Evolutionary conservation across 2,329 filamentous ascomycete genomes (phyloP).

Genomic region (Gremmenia infestans): DNA sequence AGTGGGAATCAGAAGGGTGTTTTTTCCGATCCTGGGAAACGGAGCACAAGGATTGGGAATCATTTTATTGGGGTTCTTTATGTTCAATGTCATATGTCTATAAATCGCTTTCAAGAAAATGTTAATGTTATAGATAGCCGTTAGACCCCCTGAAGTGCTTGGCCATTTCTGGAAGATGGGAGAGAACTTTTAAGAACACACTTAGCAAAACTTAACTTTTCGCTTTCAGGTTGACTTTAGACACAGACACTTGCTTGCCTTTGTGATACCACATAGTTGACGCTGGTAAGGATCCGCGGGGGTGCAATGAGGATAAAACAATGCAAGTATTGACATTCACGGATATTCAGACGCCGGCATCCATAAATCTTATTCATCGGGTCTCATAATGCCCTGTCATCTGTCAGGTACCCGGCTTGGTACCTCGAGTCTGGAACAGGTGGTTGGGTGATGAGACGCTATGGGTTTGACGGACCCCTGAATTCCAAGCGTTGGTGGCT

Average conservation of each 20-base stretch:
- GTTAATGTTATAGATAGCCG: conserved; percentile 12
- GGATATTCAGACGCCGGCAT: conserved; percentile 7
- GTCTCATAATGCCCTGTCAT: not conserved
- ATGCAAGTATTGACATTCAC: not conserved
- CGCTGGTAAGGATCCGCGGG: not conserved
- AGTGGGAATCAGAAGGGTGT: conserved; percentile 9
- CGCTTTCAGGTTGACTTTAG: not conserved
- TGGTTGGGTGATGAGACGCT: conserved; percentile 7
- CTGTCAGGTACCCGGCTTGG: not conserved
- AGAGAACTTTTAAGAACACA: not conserved
- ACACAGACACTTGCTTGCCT: not conserved
- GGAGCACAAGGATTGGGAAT: conserved; percentile 6
- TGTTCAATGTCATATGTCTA: conserved; percentile 16
- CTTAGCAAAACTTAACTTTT: not conserved
- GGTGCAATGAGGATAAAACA: not conserved
- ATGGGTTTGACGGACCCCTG: conserved; percentile 1
- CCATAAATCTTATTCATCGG: not conserved
- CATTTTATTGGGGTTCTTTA: conserved; percentile 6
- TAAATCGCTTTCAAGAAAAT: conserved; percentile 13
- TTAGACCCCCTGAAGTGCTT: not conserved
- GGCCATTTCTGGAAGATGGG: not conserved
- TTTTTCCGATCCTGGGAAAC: conserved; percentile 9
- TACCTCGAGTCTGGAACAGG: conserved; percentile 1
- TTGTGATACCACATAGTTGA: not conserved
- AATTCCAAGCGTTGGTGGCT: not conserved